Base-by-base conservation (phyloP, 805 yeast species). In the Maudiozyma serrabonitensis region DNA sequence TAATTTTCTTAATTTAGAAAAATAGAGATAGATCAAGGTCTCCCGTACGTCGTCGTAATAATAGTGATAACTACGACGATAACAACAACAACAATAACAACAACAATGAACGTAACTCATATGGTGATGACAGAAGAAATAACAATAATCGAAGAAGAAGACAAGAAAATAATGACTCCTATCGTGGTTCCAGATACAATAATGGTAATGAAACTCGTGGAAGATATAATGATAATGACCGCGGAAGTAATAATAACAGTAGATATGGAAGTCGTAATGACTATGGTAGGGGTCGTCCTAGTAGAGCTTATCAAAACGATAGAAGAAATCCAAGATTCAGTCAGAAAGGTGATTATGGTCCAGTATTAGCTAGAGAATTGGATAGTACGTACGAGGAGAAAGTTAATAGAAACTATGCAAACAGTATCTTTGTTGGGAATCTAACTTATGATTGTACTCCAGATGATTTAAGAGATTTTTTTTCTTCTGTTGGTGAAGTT, bases 351-450 rank as follows among this genome's bases (percentile, higher is more conserved):
- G 65, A 57, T 46, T 56, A 52, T 40, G 64, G 61, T 23, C 61
- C 64, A 23, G 51, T 52, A 18, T 42, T 59, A 31, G 58, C 58
- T 5, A 53, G 55, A 42, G 61, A 57, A 41, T 48, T 56, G 28
- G 60, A 60, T 44, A 56, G 59, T 47, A 52, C 68, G 7, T 54
- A 54, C 32, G 69, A 69, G 48, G 66, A 68, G 39, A 74, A 71
- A 55, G 65, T 69, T 28, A 73, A 72, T 46, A 75, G 89, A 69
- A 79, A 82, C 63, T 82, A 81, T 62, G 75, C 74, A 45, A 82
- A 82, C 61, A 81, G 87, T 51, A 71, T 84, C 42, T 85, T 85
- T 59, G 75, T 85, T 43, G 90, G 91, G 8, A 84, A 84, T 62
- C 70, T 85, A 48, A 86, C 90, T 5, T 85, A 76, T 61, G 78